Evolutionary conservation across 2,329 filamentous ascomycete genomes (phyloP).

Genomic region (Exophiala sp.): DNA sequence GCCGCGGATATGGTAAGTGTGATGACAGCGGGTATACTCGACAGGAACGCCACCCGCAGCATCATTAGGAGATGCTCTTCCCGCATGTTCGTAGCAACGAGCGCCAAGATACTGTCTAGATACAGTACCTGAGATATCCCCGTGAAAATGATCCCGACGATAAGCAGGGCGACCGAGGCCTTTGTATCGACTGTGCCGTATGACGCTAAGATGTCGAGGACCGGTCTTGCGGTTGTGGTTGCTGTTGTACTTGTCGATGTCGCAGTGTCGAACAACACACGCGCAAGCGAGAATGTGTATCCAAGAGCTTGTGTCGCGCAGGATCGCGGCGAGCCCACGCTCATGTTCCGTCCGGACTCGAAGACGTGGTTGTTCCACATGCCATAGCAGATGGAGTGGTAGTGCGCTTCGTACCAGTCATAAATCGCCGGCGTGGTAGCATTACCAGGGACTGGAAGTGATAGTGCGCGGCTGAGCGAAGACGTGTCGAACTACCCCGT

Average conservation of each 20-base stretch:
- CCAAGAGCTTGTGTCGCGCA: slow-evolving; percentile 3
- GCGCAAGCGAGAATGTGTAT: slow-evolving; percentile 8
- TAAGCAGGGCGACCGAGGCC: slow-evolving; percentile 1
- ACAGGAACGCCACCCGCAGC: slow-evolving; percentile 3
- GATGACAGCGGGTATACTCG: not conserved
- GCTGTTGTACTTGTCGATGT: not conserved
- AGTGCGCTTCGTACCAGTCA: slow-evolving; percentile 7
- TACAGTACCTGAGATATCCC: not conserved
- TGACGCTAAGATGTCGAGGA: not conserved
- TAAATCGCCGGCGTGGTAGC: not conserved
- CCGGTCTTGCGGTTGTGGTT: not conserved
- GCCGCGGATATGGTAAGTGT: slow-evolving; percentile 4
- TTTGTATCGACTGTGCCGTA: slow-evolving; percentile 1
- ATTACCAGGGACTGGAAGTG: no score
- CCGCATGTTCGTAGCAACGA: not conserved
- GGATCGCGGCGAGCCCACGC: not conserved
- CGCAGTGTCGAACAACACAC: no score
- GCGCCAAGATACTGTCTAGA: not conserved
- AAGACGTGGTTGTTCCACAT: slow-evolving; percentile 6
- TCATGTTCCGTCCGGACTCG: slow-evolving; percentile 1
- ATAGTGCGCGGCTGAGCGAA: no score
- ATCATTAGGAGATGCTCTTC: not conserved
- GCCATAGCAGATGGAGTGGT: slow-evolving; percentile 7
- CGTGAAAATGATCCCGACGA: not conserved
- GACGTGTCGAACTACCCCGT: no score